Evolutionary conservation across 2,329 filamentous ascomycete species (phyloP), one percentile per base, ranked within the genome.

Genomic region (Tricladium varicosporioides): DNA sequence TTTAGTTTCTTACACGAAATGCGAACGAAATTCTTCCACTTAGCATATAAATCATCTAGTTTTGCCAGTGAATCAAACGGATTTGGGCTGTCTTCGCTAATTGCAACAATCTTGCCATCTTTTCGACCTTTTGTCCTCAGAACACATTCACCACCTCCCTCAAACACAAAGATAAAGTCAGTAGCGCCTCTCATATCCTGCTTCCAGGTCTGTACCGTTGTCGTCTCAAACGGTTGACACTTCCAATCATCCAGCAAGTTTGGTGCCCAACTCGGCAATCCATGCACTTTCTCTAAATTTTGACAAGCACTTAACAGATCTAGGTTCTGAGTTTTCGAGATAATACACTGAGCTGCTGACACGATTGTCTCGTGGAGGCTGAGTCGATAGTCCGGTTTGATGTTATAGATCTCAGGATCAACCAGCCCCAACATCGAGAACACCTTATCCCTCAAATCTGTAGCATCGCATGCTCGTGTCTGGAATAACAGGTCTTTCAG

Each of bases 391-490:
- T 51, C 48, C 2, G 36, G n/a, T 10, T 5, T 43, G 4, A 51
- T 18, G 16, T 16, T 32, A 18, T 43, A 51, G n/a, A 51, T 2
- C 5, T 42, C 36, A 5, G 48, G 48, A 31, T 51, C 48, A n/a
- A 22, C 48, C 8, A 51, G 15, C 5, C 48, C 27, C 13, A 51
- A 33, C 31, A 51, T 18, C 14, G 32, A 40, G 19, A 51, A 51
- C 11, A 51, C 48, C 19, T 51, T 51, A 15, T 51, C 48, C 36
- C 48, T n/a, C 13, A 51, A 15, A 14, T 51, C 48, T 5, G 48
- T 51, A 27, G 48, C 48, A 14, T 51, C 40, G 48, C 48, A 51
- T 18, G 48, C 14, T 16, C 48, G 27, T 8, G 48, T 43, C 11
- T 51, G 48, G 18, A 51, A 43, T 5, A 51, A 10, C 16, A 51